Evolutionary conservation across 1,139 yeast genomes (phyloP).

Genomic region (Arxiozyma slooffiae): DNA sequence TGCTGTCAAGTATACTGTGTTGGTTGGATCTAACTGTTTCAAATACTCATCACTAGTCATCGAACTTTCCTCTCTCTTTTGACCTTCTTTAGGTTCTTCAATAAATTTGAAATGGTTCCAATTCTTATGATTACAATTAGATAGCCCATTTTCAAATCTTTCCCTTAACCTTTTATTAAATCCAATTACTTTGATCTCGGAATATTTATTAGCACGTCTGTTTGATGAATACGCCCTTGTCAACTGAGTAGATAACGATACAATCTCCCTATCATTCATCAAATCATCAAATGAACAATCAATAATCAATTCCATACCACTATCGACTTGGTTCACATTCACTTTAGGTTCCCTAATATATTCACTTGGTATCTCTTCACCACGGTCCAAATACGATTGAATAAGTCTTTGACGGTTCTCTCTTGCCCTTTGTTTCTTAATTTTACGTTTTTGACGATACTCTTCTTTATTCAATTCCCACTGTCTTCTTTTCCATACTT

Average conservation of each 20-base stretch:
- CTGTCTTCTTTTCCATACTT: slow-evolving; percentile 46
- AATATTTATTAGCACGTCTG: slow-evolving; percentile 49
- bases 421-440: slow-evolving; percentile 41
- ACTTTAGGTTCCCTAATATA: slow-evolving; percentile 32
- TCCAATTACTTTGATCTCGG: slow-evolving; percentile 53
- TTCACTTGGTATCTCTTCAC: slow-evolving; percentile 33
- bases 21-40: slow-evolving; percentile 25
- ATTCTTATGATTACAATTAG: slow-evolving; percentile 42
- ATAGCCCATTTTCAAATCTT: slow-evolving; percentile 57
- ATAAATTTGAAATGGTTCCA: slow-evolving; percentile 59
- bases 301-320: slow-evolving; percentile 49
- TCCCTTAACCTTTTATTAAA: slow-evolving; percentile 56
- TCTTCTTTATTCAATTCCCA: slow-evolving; percentile 61
- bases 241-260: slow-evolving; percentile 70
- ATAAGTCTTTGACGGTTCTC: slow-evolving; percentile 32
- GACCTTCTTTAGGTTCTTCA: slow-evolving; percentile 28
- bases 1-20: slow-evolving; percentile 66
- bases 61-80: slow-evolving; percentile 28
- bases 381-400: slow-evolving; percentile 30
- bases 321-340: slow-evolving; percentile 34
- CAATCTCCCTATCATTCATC: slow-evolving; percentile 74
- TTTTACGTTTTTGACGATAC: slow-evolving; percentile 41
- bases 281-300: slow-evolving; percentile 88
- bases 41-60: slow-evolving; percentile 8
- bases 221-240: slow-evolving; percentile 75